Evolutionary conservation across 2,329 filamentous ascomycete genomes (phyloP).

Genomic region (Botryotinia calthae): DNA sequence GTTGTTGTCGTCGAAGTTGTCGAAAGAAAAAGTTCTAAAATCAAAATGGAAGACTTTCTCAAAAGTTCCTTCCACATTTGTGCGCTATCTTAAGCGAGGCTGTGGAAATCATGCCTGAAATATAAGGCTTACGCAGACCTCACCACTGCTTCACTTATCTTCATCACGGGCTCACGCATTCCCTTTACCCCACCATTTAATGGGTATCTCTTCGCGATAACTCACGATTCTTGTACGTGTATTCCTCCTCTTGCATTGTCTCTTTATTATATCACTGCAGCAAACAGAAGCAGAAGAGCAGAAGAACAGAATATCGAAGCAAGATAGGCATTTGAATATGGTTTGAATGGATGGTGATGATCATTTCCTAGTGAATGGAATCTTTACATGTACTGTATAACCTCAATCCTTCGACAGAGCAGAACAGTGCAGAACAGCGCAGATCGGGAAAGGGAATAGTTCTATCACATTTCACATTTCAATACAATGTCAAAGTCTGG

Average conservation of each 20-base stretch:
- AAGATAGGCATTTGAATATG: neutral
- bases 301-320: neutral
- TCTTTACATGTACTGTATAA: neutral
- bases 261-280: neutral
- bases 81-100: conserved; percentile 18
- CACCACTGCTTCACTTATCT: neutral
- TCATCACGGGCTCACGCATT: neutral
- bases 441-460: neutral
- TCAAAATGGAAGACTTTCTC: neutral
- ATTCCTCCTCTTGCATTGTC: neutral
- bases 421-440: neutral
- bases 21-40: neutral
- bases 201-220: neutral
- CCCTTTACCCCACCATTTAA: neutral
- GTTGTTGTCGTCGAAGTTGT: conserved; percentile 22
- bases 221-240: neutral
- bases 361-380: neutral
- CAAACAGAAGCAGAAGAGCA: neutral
- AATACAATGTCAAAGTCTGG: neutral
- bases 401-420: neutral
- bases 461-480: neutral
- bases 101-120: neutral
- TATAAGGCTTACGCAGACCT: neutral
- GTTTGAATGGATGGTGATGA: neutral
- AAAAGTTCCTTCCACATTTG: conserved; percentile 9